Percentiles rank a stretch among this genome's conserved stretches.
These are phyloP conservation scores for Crithidia brevicula DNA, from an alignment of 208 protist species.

Conservation along the genomic window DNA sequence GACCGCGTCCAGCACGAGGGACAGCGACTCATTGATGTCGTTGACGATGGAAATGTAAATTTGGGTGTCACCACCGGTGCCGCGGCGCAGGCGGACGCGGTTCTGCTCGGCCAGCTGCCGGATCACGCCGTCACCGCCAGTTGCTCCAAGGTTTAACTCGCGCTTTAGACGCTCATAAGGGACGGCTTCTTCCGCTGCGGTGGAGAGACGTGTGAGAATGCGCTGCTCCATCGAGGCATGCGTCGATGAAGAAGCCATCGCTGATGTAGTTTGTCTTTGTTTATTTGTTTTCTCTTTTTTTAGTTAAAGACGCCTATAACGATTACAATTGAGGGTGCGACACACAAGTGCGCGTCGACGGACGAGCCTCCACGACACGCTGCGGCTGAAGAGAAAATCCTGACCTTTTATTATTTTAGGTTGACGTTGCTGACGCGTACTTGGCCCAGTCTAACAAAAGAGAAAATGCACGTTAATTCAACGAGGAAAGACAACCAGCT, in stretches of 20 bases:
- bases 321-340: no score
- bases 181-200: slow-evolving; percentile 49
- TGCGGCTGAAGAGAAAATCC: no score
- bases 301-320: no score
- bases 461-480: no score
- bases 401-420: no score
- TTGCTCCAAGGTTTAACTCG: slow-evolving; percentile 45
- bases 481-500: no score
- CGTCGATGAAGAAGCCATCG: background rate
- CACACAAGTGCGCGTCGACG: no score
- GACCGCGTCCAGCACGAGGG: slow-evolving; percentile 70
- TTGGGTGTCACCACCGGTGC: slow-evolving; percentile 35
- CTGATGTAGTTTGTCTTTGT: background rate
- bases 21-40: slow-evolving; percentile 62
- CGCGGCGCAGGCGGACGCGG: slow-evolving; percentile 51
- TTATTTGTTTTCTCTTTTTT: background rate
- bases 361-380: no score
- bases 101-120: slow-evolving; percentile 62
- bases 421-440: no score
- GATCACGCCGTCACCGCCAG: slow-evolving; percentile 44
- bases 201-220: slow-evolving; percentile 44
- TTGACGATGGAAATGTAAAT: slow-evolving; percentile 64
- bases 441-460: no score
- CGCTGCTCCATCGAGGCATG: slow-evolving; percentile 38
- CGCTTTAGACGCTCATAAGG: slow-evolving; percentile 49